Evolutionary conservation across 2,329 filamentous ascomycete species (phyloP), one percentile per base, ranked within the genome.

Genomic region (Hymenoscyphus fructigenus): DNA sequence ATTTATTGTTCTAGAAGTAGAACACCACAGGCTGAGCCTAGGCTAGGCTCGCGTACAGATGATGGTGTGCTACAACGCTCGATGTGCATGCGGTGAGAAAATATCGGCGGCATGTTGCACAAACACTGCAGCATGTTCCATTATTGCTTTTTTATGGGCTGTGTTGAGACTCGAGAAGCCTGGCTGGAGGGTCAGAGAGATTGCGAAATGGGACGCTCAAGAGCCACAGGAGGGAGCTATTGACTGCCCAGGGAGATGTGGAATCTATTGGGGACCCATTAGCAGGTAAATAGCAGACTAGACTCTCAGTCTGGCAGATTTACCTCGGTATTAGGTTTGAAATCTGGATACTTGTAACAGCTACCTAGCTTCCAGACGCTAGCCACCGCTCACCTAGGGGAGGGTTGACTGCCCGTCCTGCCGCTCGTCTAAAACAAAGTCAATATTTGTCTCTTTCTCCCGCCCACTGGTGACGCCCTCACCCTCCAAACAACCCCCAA

Each of bases 1-100:
- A 38, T 50, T 12, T 23, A 12, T 26, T 20, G 20, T 53, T 53
- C 47, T 53, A 26, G 47, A 53, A 53, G 47, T 23, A 26, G 47
- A 53, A 23, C 20, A 53, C 36, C 36, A 38, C 36, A 38, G 36
- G 36, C 36, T 38, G 36, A 38, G 14, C 10, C 34, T 36, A 36
- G 34, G 34, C 9, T 53, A 53, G 20, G 20, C 47, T 53, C 47
- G 47, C 47, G 20, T 53, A 53, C 47, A 53, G 47, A 26, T 26
- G 47, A 53, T 23, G 47, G 47, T 53, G 47, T 53, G 47, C 47
- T 53, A 53, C 47, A 53, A 53, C 47, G 47, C 47, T 53, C 47
- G 5, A 14, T 53, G 47, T 53, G 47, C 47, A 53, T 53, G 47
- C 47, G 47, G 47, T 53, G 47, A 53, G 47, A 26, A 26, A 53